phyloP scores from a whole-genome alignment of 2,329 filamentous ascomycete species.

The Penicillium sp. region DNA sequence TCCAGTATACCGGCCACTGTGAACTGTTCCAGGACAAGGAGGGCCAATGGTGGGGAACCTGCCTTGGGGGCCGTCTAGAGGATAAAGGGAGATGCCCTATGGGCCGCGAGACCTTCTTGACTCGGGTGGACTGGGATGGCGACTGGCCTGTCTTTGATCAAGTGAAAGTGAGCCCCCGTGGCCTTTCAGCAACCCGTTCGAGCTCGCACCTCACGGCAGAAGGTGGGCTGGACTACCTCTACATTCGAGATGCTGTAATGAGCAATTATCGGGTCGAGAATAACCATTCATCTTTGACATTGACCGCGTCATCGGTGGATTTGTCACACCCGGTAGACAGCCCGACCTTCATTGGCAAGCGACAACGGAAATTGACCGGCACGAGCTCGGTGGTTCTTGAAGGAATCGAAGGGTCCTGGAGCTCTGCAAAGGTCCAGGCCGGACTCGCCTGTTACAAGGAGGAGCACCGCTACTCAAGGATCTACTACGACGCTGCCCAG shows the following conservation, averaged over 20 bases:
- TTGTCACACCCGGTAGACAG: background rate
- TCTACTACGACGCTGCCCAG: constrained; percentile 4
- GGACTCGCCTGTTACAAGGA: constrained; percentile 7
- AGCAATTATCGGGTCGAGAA: background rate
- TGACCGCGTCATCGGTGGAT: background rate
- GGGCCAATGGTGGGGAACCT: constrained; percentile 32
- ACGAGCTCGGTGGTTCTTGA: background rate
- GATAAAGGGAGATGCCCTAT: constrained; percentile 32
- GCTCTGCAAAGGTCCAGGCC: background rate
- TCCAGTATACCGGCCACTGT: constrained; percentile 32
- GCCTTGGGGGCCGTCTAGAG: constrained; percentile 23
- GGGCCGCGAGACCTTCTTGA: constrained; percentile 45
- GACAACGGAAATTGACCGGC: background rate
- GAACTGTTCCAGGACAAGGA: constrained; percentile 31
- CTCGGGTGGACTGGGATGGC: constrained; percentile 34
- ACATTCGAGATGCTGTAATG: constrained; percentile 7
- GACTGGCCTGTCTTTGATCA: constrained; percentile 22
- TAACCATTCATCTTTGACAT: background rate
- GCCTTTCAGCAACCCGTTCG: constrained; percentile 4
- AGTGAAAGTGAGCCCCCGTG: constrained; percentile 30
- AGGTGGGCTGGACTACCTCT: background rate
- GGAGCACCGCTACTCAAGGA: background rate
- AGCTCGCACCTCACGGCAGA: background rate
- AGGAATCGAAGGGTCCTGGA: constrained; percentile 1
- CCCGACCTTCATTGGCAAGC: constrained; percentile 6